These are phyloP conservation scores for Cyberlindnera veronae DNA, from an alignment of 805 yeast genomes.

Conservation along the genomic window DNA sequence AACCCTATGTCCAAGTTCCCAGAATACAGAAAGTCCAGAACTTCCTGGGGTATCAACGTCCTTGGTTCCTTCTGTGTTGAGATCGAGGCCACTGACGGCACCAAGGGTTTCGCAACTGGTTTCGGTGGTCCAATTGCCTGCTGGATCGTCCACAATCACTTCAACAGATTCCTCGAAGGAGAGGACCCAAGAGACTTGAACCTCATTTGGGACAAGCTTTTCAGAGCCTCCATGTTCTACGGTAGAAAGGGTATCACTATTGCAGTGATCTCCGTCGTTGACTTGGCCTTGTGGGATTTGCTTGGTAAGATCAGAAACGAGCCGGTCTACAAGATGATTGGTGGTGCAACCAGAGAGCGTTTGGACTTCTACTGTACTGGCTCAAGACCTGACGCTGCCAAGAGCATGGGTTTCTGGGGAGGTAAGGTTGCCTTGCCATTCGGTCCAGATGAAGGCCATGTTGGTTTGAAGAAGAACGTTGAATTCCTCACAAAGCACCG, in stretches of 20 bases:
- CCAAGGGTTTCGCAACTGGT: constrained; percentile 49
- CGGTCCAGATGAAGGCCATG: constrained; percentile 50
- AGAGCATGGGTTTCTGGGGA: constrained; percentile 50
- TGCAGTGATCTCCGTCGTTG: constrained; percentile 46
- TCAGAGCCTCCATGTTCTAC: constrained; percentile 48
- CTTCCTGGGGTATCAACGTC: constrained; percentile 50
- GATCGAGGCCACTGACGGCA: constrained; percentile 45
- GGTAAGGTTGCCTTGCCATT: constrained; percentile 50
- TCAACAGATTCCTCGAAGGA: constrained; percentile 42
- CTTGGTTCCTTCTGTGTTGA: constrained; percentile 48
- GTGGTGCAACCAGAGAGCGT: constrained; percentile 45
- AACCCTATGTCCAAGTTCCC: constrained; percentile 49
- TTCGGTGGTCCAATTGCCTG: constrained; percentile 51
- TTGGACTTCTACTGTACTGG: constrained; percentile 50
- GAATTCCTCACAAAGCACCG: constrained; percentile 43
- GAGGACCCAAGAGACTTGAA: constrained; percentile 46
- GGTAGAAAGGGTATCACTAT: constrained; percentile 48
- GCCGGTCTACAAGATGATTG: constrained; percentile 50
- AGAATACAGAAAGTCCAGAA: constrained; percentile 42
- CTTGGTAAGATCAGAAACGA: constrained; percentile 47
- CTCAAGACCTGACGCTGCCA: constrained; percentile 44
- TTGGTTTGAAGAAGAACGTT: constrained; percentile 42
- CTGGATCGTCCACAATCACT: constrained; percentile 45
- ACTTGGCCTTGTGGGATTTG: constrained; percentile 48
- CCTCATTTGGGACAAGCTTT: constrained; percentile 45